Evolutionary conservation across 1,284 basidiomycete genomes (phyloP).

Genomic region (Rhodotorula mucilaginosa): DNA sequence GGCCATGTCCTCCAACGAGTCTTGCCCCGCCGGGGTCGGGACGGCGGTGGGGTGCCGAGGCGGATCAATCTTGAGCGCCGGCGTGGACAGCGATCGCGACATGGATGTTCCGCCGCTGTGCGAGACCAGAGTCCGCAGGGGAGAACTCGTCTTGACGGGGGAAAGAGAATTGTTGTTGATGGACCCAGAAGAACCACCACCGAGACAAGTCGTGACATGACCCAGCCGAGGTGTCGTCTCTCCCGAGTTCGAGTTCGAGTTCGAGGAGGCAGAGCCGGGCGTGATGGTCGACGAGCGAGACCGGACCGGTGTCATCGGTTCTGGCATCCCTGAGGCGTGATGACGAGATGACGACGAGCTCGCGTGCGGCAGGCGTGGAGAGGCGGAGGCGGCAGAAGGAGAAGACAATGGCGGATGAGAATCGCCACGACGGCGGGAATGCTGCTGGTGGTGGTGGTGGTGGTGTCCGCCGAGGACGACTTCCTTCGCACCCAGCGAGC

Average conservation of each 20-base stretch:
- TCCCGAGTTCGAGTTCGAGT: not conserved
- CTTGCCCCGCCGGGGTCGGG: not conserved
- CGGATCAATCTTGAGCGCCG: not conserved
- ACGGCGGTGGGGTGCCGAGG: not conserved
- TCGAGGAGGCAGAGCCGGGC: not conserved
- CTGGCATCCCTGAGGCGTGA: not conserved
- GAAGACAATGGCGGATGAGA: not conserved
- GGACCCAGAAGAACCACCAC: too few relatives aligned
- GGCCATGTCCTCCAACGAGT: not conserved
- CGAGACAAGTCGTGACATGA: not conserved
- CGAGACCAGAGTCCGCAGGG: not conserved
- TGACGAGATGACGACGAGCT: not conserved
- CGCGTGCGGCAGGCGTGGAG: not conserved
- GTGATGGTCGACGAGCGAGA: conserved; percentile 23
- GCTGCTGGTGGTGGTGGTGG: too few relatives aligned
- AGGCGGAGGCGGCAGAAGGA: not conserved
- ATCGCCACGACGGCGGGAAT: not conserved
- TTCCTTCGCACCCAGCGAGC: conserved; percentile 23
- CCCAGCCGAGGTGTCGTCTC: not conserved
- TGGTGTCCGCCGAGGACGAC: conserved; percentile 10
- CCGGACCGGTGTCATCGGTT: not conserved
- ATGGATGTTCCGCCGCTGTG: not conserved
- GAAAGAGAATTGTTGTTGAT: not conserved
- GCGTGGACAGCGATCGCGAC: not conserved
- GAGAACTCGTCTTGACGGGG: not conserved